phyloP scores from a whole-genome alignment of 371 early-diverging fungal genomes.

The Mortierella sp. region DNA sequence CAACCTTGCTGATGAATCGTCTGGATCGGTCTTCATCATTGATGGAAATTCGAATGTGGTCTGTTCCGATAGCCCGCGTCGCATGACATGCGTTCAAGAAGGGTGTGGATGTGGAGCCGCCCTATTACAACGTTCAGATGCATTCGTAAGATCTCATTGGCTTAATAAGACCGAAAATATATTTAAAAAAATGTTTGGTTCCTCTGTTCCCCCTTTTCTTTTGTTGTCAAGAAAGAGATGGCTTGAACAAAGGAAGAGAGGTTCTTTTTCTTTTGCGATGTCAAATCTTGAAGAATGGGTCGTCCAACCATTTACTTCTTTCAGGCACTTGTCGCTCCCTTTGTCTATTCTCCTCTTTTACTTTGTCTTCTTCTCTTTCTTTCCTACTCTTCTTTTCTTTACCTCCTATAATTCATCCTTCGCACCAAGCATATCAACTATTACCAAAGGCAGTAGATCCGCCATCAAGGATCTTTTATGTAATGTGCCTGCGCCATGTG shows the following conservation, averaged over 20 bases:
- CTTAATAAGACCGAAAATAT: not conserved
- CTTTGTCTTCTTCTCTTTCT: not conserved
- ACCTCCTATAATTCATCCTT: not conserved
- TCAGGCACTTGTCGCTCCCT: too few species aligned
- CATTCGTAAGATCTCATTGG: not conserved
- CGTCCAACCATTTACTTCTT: too few species aligned
- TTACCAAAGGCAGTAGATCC: constrained; percentile 16
- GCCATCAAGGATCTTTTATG: not conserved
- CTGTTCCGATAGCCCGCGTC: not conserved
- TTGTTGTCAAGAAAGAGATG: not conserved
- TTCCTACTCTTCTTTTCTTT: not conserved
- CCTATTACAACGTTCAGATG: not conserved
- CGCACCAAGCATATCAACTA: not conserved
- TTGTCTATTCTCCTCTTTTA: not conserved
- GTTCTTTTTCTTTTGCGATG: not conserved
- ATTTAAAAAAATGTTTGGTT: not conserved
- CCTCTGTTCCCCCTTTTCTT: too few species aligned
- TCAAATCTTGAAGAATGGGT: too few species aligned
- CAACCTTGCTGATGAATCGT: not conserved
- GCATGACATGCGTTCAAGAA: not conserved
- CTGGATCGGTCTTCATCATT: not conserved
- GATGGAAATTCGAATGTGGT: not conserved
- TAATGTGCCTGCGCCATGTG: not conserved
- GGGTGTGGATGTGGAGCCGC: not conserved
- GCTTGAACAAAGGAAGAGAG: not conserved